Evolutionary conservation across 108 stramenopile genomes (phyloP), one percentile per base, ranked within the genome.

Genomic region (Skeletonema potamos): DNA sequence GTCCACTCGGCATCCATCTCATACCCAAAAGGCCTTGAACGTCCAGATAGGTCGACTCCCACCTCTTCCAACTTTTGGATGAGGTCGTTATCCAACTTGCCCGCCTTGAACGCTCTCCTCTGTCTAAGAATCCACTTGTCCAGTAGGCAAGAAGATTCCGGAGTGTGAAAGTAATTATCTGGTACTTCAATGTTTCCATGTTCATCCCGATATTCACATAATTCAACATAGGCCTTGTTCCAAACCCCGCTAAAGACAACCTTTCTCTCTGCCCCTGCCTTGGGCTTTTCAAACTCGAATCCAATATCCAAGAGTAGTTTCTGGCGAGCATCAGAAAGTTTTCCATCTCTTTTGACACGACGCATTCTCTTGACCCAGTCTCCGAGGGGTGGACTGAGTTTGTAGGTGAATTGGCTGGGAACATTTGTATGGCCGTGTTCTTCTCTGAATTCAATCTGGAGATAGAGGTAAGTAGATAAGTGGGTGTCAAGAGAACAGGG

Each of bases 381-480:
- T 67, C 73, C 73, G 29, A 30, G 12, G 37, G 15, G 33, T 12
- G 72, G 64, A 17, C 24, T 56, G 54, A 54, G 39, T 30, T 58
- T 66, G 73, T 44, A 68, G 58, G 27, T 51, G 43, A 44, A 59
- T 27, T 58, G 24, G 1, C 32, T 24, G 15, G 67, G 58, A 0
- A 74, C 73, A 13, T 74, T 59, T 33, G 56, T 41, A 27, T 67
- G 7, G 1, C 73, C 73, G 34, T 74, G 34, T 27, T 74, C 66
- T 29, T 68, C 26, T 56, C 60, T 51, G 61, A 27, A 33, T 2
- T 18, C 20, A 24, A 20, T 32, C 18, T 54, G 15, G 24, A 41
- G n/a, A 2, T 2, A 22, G 6, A 58, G 24, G 27, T 22, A 24
- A 0, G 41, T 27, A 24, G 22, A 58, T 27, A 27, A 1, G 0